Base-by-base conservation (phyloP, 2,329 filamentous ascomycete genomes). In the Aspergillus transmontanensis region DNA sequence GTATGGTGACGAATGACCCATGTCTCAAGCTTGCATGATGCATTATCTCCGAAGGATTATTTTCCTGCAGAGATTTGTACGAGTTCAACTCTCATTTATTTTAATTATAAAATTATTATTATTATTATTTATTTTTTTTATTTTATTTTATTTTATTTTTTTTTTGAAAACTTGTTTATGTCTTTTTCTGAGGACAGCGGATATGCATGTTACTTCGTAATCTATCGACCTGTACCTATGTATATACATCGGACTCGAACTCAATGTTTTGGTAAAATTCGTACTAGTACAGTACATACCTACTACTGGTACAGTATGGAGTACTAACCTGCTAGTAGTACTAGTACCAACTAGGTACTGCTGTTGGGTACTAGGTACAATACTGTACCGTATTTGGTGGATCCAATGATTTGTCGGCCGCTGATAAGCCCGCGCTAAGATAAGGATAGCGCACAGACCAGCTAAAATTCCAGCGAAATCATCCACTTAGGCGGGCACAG, bases 371-470 rank as follows among this genome's bases (percentile, higher is more conserved):
- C 23, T 23, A 23, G 23, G 23, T 26, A 26, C 23, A 0, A 6
- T 36, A 36, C 34, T 41, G 39, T 41, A n/a, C 39, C 16, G 39
- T n/a, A 41, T 19, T n/a, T n/a, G 39, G 39, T n/a, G 6, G 45
- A 19, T 16, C 45, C 12, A 23, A 48, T 23, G 45, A 28, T 28
- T 28, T 48, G 23, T 48, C 11, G 45, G 23, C 26, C 26, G 7
- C 16, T 50, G 46, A 50, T 32, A 34, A 51, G 6, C 48, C 14
- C 28, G 12, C 70, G 73, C 75, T 77, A 77, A 78, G 77, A 78
- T 77, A 78, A 73, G 71, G 60, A 66, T 69, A 68, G 67, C 69
- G 75, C 76, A 79, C 75, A 71, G 76, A 70, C 75, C 75, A 74
- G 60, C 64, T 68, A 73, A 73, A 76, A 76, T 71, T 72, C 66